phyloP scores from a whole-genome alignment of 164 flowering plant species.

The Macadamia integrifolia region DNA sequence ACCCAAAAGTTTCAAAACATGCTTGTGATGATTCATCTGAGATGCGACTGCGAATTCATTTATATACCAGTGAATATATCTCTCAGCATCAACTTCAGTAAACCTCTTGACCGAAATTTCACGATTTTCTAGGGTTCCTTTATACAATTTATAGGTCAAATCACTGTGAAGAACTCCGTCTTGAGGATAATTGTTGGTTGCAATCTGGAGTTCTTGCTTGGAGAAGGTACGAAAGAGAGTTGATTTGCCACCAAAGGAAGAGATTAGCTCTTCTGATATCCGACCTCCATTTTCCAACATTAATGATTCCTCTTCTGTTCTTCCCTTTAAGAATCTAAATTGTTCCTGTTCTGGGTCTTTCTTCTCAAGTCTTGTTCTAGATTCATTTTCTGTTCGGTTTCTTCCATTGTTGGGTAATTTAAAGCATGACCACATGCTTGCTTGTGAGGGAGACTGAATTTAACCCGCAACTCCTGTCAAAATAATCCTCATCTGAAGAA shows the following conservation, averaged over 20 bases:
- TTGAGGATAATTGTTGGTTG: conserved; percentile 5
- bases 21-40: conserved; percentile 13
- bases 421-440: too few relatives aligned
- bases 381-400: too few relatives aligned
- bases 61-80: neutral
- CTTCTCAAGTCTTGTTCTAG: too few relatives aligned
- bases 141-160: neutral
- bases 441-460: too few relatives aligned
- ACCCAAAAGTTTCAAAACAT: conserved; percentile 18
- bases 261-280: conserved; percentile 3
- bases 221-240: conserved; percentile 10
- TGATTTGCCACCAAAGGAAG: conserved; percentile 7
- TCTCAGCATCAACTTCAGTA: too few relatives aligned
- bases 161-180: neutral
- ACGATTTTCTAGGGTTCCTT: neutral
- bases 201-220: conserved; percentile 9
- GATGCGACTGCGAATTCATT: conserved; percentile 7
- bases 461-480: too few relatives aligned
- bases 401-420: too few relatives aligned
- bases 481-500: too few relatives aligned
- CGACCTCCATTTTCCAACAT: conserved; percentile 6
- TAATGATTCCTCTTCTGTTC: neutral
- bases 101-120: neutral
- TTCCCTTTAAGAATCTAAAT: too few relatives aligned
- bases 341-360: too few relatives aligned